These are phyloP conservation scores for Geotrichum cucujoidarum DNA, from an alignment of 1,139 yeast genomes.

Conservation along the genomic window DNA sequence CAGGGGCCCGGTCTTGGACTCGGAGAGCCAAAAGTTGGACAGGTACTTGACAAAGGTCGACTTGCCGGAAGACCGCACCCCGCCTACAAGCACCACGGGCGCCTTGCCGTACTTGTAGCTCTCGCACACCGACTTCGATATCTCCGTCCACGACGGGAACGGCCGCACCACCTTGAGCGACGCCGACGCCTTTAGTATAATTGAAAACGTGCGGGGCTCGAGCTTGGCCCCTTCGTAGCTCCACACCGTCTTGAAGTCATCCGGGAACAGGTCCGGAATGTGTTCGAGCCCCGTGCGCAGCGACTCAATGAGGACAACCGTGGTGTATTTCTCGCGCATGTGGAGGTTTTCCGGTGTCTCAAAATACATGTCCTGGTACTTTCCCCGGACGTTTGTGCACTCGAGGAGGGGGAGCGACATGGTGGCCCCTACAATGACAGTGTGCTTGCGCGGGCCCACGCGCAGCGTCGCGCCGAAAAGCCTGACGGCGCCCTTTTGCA, in stretches of 20 bases:
- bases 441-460: conserved; percentile 24
- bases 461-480: conserved; percentile 49
- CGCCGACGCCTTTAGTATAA: conserved; percentile 20
- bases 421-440: conserved; percentile 45
- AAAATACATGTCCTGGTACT: conserved; percentile 34
- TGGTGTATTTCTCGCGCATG: conserved; percentile 33
- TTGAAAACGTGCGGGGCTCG: conserved; percentile 15
- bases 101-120: conserved; percentile 11
- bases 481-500: conserved; percentile 55
- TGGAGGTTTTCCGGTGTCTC: conserved; percentile 19
- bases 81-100: conserved; percentile 44
- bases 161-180: conserved; percentile 21
- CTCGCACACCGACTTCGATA: conserved; percentile 19
- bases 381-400: conserved; percentile 40
- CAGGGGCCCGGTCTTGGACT: conserved; percentile 24
- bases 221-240: conserved; percentile 2
- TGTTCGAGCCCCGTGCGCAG: conserved; percentile 45
- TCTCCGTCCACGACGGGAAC: conserved; percentile 28
- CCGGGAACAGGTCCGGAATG: conserved; percentile 47
- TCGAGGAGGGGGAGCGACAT: conserved; percentile 54
- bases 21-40: conserved; percentile 41
- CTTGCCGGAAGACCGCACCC: conserved; percentile 79
- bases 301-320: conserved; percentile 44
- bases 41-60: conserved; percentile 63
- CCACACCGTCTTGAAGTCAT: conserved; percentile 22